These are phyloP conservation scores for Aspergillus awamori DNA, from an alignment of 2,329 filamentous ascomycete species.

Conservation along the genomic window DNA sequence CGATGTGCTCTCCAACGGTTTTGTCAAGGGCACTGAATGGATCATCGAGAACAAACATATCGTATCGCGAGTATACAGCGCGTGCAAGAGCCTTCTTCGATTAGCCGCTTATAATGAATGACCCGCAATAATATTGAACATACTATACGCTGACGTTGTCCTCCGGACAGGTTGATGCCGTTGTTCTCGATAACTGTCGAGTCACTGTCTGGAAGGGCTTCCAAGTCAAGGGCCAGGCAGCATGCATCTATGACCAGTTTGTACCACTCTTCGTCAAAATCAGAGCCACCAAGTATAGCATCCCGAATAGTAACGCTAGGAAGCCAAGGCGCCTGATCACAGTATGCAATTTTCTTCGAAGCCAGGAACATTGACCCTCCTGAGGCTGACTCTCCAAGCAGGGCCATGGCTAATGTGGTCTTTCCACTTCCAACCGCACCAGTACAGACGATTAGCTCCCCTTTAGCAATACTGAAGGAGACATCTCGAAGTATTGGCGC, in stretches of 20 bases:
- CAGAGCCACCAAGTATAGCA: background rate
- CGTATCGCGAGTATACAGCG: background rate
- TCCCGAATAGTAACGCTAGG: constrained; percentile 6
- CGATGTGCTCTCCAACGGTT: background rate
- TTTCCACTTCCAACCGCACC: constrained; percentile 16
- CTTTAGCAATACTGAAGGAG: background rate
- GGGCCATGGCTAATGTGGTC: constrained; percentile 3
- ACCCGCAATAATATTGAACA: background rate
- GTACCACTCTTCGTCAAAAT: background rate
- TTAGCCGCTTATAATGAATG: background rate
- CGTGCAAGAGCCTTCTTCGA: constrained; percentile 5
- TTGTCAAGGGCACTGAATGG: background rate
- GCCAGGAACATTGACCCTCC: background rate
- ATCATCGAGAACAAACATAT: constrained; percentile 1
- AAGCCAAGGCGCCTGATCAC: constrained; percentile 6
- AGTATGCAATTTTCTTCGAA: background rate
- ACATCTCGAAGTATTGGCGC: background rate
- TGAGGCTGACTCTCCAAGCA: constrained; percentile 7
- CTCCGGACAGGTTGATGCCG: background rate
- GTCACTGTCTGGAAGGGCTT: background rate
- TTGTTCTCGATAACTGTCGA: background rate
- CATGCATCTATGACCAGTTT: background rate
- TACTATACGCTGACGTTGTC: constrained; percentile 9
- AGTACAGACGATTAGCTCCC: background rate
- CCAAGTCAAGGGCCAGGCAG: background rate